phyloP scores from a whole-genome alignment of 768 basidiomycete species.

The Hygrocybe coccinea region DNA sequence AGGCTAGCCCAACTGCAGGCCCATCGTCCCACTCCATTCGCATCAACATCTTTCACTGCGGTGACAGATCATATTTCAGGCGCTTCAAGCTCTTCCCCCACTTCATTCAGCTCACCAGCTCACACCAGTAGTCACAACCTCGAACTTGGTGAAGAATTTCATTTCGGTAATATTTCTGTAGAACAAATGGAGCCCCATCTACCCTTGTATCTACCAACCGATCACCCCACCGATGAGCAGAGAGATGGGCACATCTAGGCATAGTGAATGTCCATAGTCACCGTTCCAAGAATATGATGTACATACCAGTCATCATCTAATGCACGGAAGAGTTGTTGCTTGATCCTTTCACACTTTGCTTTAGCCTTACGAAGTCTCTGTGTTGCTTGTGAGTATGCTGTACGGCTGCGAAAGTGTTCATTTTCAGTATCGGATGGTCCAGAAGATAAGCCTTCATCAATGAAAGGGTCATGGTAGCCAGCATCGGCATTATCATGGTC shows the following conservation, averaged over 20 bases:
- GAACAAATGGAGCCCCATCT: neutral
- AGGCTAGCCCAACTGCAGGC: slow-evolving; percentile 1
- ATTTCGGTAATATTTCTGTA: neutral
- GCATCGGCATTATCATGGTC: slow-evolving; percentile 6
- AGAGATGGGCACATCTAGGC: neutral
- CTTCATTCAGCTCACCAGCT: neutral
- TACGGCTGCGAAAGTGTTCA: neutral
- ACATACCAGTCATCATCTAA: neutral
- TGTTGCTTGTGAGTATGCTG: neutral
- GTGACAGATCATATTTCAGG: neutral
- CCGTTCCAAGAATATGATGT: neutral
- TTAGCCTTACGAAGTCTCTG: neutral
- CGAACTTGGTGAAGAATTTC: neutral
- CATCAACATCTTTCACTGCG: neutral
- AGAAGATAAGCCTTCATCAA: slow-evolving; percentile 20
- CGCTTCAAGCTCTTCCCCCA: neutral
- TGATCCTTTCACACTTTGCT: neutral
- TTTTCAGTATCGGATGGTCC: neutral
- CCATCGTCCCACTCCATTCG: neutral
- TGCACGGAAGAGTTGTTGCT: neutral
- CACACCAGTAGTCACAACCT: neutral
- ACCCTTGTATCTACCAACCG: neutral
- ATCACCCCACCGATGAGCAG: neutral
- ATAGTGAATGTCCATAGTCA: neutral
- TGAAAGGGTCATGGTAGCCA: slow-evolving; percentile 19